phyloP scores from a whole-genome alignment of 169 alveolate genomes.

The Babesia ovis region DNA sequence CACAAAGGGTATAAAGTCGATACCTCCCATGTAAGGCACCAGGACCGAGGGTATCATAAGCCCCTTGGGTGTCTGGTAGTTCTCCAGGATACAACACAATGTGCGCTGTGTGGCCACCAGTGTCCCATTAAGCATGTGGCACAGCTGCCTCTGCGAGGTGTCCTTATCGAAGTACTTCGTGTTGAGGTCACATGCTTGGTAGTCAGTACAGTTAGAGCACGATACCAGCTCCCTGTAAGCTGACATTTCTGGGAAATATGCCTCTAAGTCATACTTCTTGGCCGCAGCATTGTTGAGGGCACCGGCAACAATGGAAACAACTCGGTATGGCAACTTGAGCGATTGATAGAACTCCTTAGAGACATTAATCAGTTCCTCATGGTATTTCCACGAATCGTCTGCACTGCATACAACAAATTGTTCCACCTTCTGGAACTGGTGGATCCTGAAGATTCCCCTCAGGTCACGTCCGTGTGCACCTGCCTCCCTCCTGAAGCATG shows the following conservation, averaged over 20 bases:
- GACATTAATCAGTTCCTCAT: slow-evolving; percentile 92
- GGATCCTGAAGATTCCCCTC: slow-evolving; percentile 98
- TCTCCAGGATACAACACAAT: slow-evolving; percentile 94
- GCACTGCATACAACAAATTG: slow-evolving; percentile 95
- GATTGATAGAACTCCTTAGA: slow-evolving; percentile 96
- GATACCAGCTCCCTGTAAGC: slow-evolving; percentile 96
- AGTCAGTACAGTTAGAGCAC: slow-evolving; percentile 99
- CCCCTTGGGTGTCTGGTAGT: slow-evolving; percentile 93
- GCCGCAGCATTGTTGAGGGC: slow-evolving; percentile 99
- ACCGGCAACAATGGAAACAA: slow-evolving; percentile 96
- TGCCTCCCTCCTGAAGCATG: slow-evolving; percentile 99
- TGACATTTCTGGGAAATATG: slow-evolving; percentile 98
- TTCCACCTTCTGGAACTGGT: slow-evolving; percentile 98
- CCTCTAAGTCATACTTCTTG: slow-evolving; percentile 98
- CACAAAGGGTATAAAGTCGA: slow-evolving; percentile 84
- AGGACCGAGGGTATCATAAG: slow-evolving; percentile 91
- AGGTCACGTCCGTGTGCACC: slow-evolving; percentile 99
- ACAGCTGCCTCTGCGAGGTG: slow-evolving; percentile 76
- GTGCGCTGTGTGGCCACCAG: slow-evolving; percentile 98
- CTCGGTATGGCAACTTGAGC: slow-evolving; percentile 94
- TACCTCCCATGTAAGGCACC: slow-evolving; percentile 89
- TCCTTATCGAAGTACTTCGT: slow-evolving; percentile 66
- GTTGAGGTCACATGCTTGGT: slow-evolving; percentile 84
- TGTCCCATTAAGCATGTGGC: slow-evolving; percentile 98
- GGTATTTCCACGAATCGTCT: slow-evolving; percentile 84